Evolutionary conservation across 2,329 filamentous ascomycete species (phyloP), one percentile per base, ranked within the genome.

Genomic region (Beauveria pseudobassiana): DNA sequence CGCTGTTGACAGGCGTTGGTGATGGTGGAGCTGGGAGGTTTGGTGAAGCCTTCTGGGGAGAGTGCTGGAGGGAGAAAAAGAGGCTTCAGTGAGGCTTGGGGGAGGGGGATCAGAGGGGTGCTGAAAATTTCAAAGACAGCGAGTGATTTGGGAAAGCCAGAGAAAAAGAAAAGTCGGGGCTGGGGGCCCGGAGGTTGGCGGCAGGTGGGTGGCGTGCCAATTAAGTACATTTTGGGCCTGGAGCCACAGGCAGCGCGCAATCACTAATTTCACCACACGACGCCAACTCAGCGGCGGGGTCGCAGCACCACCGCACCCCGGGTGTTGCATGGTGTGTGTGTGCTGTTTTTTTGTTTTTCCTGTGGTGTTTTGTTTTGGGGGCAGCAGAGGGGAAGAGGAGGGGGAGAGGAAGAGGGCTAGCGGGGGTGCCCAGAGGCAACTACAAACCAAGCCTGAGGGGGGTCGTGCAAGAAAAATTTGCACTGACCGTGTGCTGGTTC

Each of bases 191-290:
- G 20, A 16, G 24, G 28, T 9, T 54, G 56, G 54, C 65, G 67
- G 24, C 22, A 22, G 56, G 72, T 70, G 72, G 72, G 71, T 63
- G 72, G 67, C 71, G 71, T 64, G 67, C 70, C 66, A 65, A 71
- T 71, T 74, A 74, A 72, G 72, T 74, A 74, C 69, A 67, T 69
- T 67, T 61, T 63, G 63, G 10, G 65, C 65, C 61, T 63, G 26
- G 54, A 45, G 20, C 54, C 43, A 58, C 54, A 58, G 43, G 54
- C 42, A 28, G 54, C 38, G 49, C 49, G 38, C 69, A 74, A 74
- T 74, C 72, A 74, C 34, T 38, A 38, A 38, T 38, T 38, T 16
- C 34, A 38, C 34, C 34, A 68, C 67, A 56, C 62, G 51, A 43
- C 24, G 24, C 40, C 54, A 34, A 43, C 38, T 26, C 38, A 43